Conservation (phyloP, 768 basidiomycete genomes). For the Phaffia australis region DNA sequence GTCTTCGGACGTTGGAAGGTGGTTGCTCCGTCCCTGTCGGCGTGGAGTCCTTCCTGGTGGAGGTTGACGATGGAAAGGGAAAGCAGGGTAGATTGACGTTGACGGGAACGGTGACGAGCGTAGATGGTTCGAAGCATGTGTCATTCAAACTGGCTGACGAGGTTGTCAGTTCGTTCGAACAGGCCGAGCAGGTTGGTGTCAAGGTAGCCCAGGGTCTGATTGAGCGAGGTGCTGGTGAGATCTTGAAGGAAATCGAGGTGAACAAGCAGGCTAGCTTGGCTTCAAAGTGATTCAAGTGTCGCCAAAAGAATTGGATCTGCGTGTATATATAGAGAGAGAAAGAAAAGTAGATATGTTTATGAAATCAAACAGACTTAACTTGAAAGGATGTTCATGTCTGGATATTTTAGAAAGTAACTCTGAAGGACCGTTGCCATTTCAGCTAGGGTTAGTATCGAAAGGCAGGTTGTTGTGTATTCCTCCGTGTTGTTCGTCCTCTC, state of each 20-base stretch:
- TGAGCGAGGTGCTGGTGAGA: constrained; percentile 59
- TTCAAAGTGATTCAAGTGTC: too few relatives aligned
- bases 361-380: too few relatives aligned
- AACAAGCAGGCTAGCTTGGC: constrained; percentile 43
- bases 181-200: constrained; percentile 60
- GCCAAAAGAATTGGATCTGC: too few relatives aligned
- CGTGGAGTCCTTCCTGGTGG: constrained; percentile 47
- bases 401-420: too few relatives aligned
- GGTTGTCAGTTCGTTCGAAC: constrained; percentile 46
- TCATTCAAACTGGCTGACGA: constrained; percentile 49
- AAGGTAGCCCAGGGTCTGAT: constrained; percentile 56
- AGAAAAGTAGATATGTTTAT: too few relatives aligned
- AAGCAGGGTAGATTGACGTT: constrained; percentile 46
- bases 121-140: constrained; percentile 64
- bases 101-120: constrained; percentile 71
- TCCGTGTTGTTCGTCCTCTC: too few relatives aligned
- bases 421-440: too few relatives aligned
- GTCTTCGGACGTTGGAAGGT: constrained; percentile 80
- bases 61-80: constrained; percentile 33
- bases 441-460: too few relatives aligned
- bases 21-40: constrained; percentile 97
- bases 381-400: too few relatives aligned
- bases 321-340: too few relatives aligned
- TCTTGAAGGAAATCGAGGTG: constrained; percentile 70
- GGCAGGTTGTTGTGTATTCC: too few relatives aligned